Base-by-base conservation (phyloP, 495 filamentous ascomycete species). In the Podospora tetraspora region DNA sequence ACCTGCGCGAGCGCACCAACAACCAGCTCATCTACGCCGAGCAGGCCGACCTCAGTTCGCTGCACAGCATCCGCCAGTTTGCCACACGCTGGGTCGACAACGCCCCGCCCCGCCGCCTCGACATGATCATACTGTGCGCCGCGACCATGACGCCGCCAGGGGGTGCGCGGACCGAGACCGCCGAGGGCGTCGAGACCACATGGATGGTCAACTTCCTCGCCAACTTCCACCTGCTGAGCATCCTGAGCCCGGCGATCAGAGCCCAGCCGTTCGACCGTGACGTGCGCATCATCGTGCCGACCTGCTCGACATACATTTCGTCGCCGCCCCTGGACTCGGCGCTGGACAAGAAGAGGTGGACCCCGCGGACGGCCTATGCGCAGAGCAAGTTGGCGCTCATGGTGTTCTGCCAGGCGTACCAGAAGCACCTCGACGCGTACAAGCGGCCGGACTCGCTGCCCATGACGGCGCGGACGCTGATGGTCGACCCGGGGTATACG, bases 11-110 rank as follows among this genome's bases (percentile, higher is more conserved):
- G 19, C 81, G 84, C 25, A 92, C 92, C n/a, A 84, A 85, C 12
- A 99, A 98, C 82, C 83, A 93, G 22, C 82, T 98, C 66, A 92
- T 99, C 72, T 97, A 94, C 73, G 93, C 96, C 66, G 95, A 99
- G 77, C 90, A 96, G 76, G 92, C 95, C 37, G 94, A 99, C 70
- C 88, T 99, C 57, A 79, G 89, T 27, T 94, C 91, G 13, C 82
- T 98, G 21, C 87, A 97, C 74, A 94, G 90, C 68, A 88, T 99
- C 66, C 91, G 95, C 25, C 83, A 88, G 67, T 99, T 99, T 75
- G 95, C 95, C n/a, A 99, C 95, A 3, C 93, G 93, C 80, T 99
- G 96, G 93, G 91, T 98, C 71, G 94, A 99, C 78, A 99, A 98
- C 76, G 86, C 89, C 29, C 94, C 96, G 0, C 91, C 93, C 23